Conservation (phyloP, 2,329 filamentous ascomycete genomes). For the Calonectria crousiana region DNA sequence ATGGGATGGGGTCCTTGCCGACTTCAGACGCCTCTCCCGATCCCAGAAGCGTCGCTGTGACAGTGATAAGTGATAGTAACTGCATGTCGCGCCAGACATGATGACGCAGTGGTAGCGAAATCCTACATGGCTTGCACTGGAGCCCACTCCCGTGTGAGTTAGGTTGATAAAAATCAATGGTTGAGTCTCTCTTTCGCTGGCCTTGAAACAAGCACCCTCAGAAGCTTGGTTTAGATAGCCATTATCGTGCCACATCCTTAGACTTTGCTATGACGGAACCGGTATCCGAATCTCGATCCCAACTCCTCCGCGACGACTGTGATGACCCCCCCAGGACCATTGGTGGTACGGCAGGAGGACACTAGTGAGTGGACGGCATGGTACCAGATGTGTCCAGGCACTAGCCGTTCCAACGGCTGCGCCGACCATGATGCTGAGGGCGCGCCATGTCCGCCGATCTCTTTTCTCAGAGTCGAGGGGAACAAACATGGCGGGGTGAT, state of each 20-base stretch:
- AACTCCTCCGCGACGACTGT: conserved; percentile 14
- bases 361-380: conserved; percentile 34
- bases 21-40: conserved; percentile 27
- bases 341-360: conserved; percentile 3
- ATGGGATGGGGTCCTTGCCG: conserved; percentile 17
- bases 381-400: conserved; percentile 39
- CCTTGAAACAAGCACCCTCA: background rate
- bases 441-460: conserved; percentile 10
- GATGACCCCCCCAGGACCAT: background rate
- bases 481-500: background rate
- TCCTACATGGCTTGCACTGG: background rate
- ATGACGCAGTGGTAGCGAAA: conserved; percentile 22
- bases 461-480: background rate
- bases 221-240: background rate
- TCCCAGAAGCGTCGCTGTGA: background rate
- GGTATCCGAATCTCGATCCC: conserved; percentile 9
- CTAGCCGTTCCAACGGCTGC: conserved; percentile 37
- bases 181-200: background rate
- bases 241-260: conserved; percentile 21
- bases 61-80: conserved; percentile 18
- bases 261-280: conserved; percentile 32
- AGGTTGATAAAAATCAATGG: background rate
- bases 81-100: conserved; percentile 17
- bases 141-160: background rate
- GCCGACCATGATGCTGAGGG: conserved; percentile 24